A percentile compares a stretch with the other conserved stretches of the same genome.
Evolutionary conservation across 306 rosid genomes (phyloP).

Genomic region (Acacia melanoxylon): DNA sequence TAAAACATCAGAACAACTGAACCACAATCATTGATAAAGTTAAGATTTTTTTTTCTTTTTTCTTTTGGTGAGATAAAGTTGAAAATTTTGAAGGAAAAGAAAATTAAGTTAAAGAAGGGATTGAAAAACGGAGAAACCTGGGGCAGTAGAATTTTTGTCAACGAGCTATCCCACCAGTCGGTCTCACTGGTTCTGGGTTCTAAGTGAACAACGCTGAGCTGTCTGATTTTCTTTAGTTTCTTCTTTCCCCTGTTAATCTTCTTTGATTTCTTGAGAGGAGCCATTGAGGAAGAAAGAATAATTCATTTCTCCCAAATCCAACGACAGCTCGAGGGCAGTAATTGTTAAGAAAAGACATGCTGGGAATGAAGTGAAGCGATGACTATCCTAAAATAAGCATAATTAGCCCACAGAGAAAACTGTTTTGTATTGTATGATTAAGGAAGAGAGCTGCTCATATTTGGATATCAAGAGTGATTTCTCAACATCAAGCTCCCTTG

Average conservation of each 20-base stretch:
- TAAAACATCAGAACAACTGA: background rate
- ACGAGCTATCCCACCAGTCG: slow-evolving; percentile 93
- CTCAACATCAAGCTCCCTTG: background rate
- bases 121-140: slow-evolving; percentile 44
- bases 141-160: slow-evolving; percentile 68
- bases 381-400: background rate
- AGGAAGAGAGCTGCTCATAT: background rate
- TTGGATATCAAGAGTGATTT: background rate
- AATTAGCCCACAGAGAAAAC: background rate
- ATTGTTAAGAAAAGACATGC: background rate
- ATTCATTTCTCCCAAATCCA: background rate
- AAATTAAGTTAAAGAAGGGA: background rate
- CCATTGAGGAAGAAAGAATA: slow-evolving; percentile 44
- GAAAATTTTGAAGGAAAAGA: slow-evolving; percentile 16
- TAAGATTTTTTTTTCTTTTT: too few species aligned
- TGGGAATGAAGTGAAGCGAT: background rate
- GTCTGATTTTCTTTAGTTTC: slow-evolving; percentile 64
- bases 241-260: slow-evolving; percentile 56
- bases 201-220: slow-evolving; percentile 42
- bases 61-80: background rate
- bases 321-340: background rate
- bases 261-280: slow-evolving; percentile 65
- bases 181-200: slow-evolving; percentile 66
- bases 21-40: background rate
- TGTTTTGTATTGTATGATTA: too few species aligned